phyloP scores from a whole-genome alignment of 257 asterid genomes.

The Scutellaria minor region DNA sequence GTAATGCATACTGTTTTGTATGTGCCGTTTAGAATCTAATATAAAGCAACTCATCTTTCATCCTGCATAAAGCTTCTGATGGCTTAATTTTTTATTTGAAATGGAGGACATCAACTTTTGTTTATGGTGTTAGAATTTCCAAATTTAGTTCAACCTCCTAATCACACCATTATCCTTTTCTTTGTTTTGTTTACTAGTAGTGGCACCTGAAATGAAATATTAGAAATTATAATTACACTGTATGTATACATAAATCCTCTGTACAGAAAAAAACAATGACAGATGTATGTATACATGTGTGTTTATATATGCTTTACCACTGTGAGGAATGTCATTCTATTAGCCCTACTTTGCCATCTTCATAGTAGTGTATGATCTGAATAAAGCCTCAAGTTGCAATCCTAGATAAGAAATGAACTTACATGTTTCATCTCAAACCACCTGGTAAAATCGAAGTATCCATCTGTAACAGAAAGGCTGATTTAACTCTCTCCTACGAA shows the following conservation, averaged over 20 bases:
- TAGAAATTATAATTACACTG: not conserved
- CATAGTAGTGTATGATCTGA: not conserved
- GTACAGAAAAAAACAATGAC: not conserved
- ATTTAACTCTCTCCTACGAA: no score
- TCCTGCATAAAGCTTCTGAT: not conserved
- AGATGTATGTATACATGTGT: not conserved
- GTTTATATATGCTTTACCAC: not conserved
- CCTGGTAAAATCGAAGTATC: not conserved
- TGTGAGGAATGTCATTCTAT: not conserved
- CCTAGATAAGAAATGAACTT: not conserved
- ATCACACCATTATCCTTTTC: no score
- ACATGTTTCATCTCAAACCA: not conserved
- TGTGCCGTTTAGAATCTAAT: not conserved
- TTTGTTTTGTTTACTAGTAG: no score
- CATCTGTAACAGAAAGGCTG: not conserved
- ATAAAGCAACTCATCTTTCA: conserved; percentile 1
- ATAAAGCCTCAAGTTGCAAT: not conserved
- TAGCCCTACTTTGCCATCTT: not conserved
- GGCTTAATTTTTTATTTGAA: conserved; percentile 14
- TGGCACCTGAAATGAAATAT: no score
- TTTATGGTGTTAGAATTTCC: no score
- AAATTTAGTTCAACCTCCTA: no score
- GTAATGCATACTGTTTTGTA: conserved; percentile 31
- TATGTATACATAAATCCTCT: not conserved
- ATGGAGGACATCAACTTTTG: no score